phyloP scores from a whole-genome alignment of 257 asterid genomes.

The Leonotis leonurus region DNA sequence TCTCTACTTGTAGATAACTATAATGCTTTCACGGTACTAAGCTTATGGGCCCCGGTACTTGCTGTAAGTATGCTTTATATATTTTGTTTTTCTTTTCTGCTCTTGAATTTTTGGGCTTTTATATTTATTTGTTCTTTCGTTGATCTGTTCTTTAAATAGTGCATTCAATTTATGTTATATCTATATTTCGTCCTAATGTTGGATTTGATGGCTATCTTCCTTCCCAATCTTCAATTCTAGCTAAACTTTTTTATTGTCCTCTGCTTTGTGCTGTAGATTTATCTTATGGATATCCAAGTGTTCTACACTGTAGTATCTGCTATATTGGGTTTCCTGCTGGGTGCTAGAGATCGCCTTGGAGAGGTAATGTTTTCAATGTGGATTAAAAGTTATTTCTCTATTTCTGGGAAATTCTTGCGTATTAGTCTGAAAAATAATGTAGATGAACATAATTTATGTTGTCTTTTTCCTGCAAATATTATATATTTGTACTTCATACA shows the following conservation, averaged over 20 bases:
- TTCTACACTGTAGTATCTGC: constrained; percentile 92
- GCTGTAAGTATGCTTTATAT: constrained; percentile 47
- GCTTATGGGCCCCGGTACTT: constrained; percentile 94
- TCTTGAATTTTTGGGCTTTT: constrained; percentile 8
- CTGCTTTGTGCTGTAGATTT: constrained; percentile 52
- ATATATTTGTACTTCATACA: background rate
- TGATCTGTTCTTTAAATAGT: background rate
- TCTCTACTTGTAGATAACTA: constrained; percentile 66
- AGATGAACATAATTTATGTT: background rate
- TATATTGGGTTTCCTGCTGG: constrained; percentile 81
- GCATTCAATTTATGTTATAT: constrained; percentile 6
- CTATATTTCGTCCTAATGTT: background rate
- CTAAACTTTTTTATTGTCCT: constrained; percentile 11
- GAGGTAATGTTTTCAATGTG: constrained; percentile 43
- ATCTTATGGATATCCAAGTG: constrained; percentile 78
- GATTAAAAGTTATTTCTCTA: background rate
- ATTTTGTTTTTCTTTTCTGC: background rate
- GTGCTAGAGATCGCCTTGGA: constrained; percentile 97
- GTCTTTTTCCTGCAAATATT: background rate
- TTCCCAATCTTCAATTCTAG: background rate
- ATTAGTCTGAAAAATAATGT: background rate
- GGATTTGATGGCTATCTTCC: background rate
- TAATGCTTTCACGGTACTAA: constrained; percentile 67
- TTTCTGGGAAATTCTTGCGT: background rate
- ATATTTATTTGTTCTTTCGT: background rate